Conservation (phyloP, 2,329 filamentous ascomycete species). For the Calonectria fujianensis region DNA sequence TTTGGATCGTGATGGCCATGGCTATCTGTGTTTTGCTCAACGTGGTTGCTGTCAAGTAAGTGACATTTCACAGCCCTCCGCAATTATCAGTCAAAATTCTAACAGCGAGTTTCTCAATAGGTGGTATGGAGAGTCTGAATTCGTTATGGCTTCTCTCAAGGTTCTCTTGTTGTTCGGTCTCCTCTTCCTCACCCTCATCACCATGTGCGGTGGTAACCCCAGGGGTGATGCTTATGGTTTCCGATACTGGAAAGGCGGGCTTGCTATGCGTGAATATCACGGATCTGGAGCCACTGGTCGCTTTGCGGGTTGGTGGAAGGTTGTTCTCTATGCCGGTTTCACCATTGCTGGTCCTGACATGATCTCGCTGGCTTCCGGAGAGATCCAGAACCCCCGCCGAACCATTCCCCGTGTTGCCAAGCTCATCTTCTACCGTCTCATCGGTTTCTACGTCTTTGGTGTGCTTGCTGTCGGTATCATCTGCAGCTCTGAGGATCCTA, state of each 20-base stretch:
- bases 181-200: slow-evolving; percentile 78
- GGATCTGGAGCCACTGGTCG: slow-evolving; percentile 71
- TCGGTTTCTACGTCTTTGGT: slow-evolving; percentile 81
- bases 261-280: slow-evolving; percentile 60
- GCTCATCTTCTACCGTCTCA: slow-evolving; percentile 83
- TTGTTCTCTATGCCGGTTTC: slow-evolving; percentile 80
- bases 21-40: slow-evolving; percentile 68
- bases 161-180: slow-evolving; percentile 72
- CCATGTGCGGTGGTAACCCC: slow-evolving; percentile 81
- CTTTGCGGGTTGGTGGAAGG: slow-evolving; percentile 74
- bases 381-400: slow-evolving; percentile 78
- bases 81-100: neutral
- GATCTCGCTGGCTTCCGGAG: slow-evolving; percentile 73
- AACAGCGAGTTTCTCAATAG: slow-evolving; percentile 39
- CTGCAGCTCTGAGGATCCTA: slow-evolving; percentile 69
- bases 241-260: slow-evolving; percentile 69
- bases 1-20: slow-evolving; percentile 70
- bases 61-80: slow-evolving; percentile 36
- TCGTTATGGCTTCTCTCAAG: slow-evolving; percentile 74
- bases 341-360: slow-evolving; percentile 81
- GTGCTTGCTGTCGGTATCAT: slow-evolving; percentile 74
- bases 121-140: slow-evolving; percentile 66
- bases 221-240: slow-evolving; percentile 78
- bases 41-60: slow-evolving; percentile 65
- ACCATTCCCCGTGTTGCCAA: slow-evolving; percentile 83